Evolutionary conservation across 805 yeast genomes (phyloP), one percentile per base, ranked within the genome.

Genomic region (Kazachstania viticola): DNA sequence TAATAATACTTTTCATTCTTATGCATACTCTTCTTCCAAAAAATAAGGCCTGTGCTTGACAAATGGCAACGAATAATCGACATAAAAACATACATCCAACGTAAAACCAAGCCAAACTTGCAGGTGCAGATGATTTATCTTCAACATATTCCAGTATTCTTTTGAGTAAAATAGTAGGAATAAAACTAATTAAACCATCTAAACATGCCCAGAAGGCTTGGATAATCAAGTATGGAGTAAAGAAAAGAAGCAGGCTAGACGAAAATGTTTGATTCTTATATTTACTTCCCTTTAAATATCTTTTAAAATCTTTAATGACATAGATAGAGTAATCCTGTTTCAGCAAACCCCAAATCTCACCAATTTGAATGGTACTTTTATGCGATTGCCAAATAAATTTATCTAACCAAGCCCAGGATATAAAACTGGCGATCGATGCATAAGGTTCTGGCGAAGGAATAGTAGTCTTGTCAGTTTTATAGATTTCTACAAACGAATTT

Each of bases 11-110:
- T 45, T 75, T 73, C 75, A 85, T 73, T 47, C 93, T 71, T 28
- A 81, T 71, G 58, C 94, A 83, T 24, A 85, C 79, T 51, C 91
- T 70, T 61, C 95, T 75, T 34, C 95, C 95, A 33, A 77, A 58
- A 54, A 73, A 84, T 36, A 81, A 65, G n/a, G 93, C 76, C 56
- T 81, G 79, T 29, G 91, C 93, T 15, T 73, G 61, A 24, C 71
- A 60, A 21, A 71, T 49, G 13, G 80, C 68, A 31, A 75, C 70
- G n/a, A 73, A 32, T 27, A 77, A 51, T 35, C 75, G 71, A 25
- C 71, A 56, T 29, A 68, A 43, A 12, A 83, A 74, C 74, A 84
- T 74, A 37, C 71, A 59, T 34, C 71, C 48, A 13, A 84, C 85
- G 44, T 74, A 79, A 24, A 82, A 65, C 94, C 95, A 85, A 9